Evolutionary conservation across 1,139 yeast genomes (phyloP).

Genomic region (Taiozyma onychis): DNA sequence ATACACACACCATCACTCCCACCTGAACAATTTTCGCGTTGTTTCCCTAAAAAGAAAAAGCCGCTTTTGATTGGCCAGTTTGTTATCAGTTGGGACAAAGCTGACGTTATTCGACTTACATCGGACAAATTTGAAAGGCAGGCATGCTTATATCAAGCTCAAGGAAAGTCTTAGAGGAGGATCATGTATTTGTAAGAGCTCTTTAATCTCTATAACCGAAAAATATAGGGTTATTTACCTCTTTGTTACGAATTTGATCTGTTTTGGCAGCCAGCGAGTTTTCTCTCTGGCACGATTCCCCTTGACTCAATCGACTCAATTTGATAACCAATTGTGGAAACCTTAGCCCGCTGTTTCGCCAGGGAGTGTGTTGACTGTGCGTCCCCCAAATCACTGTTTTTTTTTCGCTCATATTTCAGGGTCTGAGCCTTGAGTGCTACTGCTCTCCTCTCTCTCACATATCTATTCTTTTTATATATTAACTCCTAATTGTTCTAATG

Average conservation of each 20-base stretch:
- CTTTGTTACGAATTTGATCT: not conserved
- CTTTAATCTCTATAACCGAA: not conserved
- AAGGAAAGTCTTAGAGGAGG: no score
- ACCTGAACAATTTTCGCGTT: not conserved
- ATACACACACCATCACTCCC: not conserved
- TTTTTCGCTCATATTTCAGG: no score
- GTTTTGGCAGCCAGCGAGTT: not conserved
- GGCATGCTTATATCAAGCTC: not conserved
- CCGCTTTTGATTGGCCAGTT: not conserved
- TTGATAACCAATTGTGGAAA: not conserved
- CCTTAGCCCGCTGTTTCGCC: not conserved
- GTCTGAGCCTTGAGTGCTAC: not conserved
- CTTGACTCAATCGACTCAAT: not conserved
- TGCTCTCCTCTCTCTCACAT: not conserved
- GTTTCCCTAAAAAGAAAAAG: no score
- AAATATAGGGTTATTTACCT: no score
- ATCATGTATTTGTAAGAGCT: not conserved
- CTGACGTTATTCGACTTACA: not conserved
- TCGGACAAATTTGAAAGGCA: not conserved
- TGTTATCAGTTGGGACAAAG: not conserved
- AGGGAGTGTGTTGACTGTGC: not conserved
- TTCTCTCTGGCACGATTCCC: no score
- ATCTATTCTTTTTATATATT: not conserved
- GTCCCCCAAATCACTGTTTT: not conserved
- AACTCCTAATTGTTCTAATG: not conserved